Percentiles rank a stretch among this genome's conserved stretches.
Conservation (phyloP, 805 yeast species). For the Teunomyces tritomae region DNA sequence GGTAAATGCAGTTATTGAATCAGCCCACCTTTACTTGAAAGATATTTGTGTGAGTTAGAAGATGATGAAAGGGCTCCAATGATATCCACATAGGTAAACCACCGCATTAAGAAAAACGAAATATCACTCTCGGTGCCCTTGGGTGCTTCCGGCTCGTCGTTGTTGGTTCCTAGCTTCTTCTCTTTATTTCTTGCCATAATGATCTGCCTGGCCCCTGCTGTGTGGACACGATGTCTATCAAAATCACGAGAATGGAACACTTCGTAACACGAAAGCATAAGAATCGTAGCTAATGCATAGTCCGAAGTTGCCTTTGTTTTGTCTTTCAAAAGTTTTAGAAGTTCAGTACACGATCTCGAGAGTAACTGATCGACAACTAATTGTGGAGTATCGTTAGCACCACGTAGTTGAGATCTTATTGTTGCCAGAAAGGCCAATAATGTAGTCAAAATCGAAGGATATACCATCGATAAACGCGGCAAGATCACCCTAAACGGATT, state of each 20-base stretch:
- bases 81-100: constrained; percentile 69
- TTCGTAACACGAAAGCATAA: constrained; percentile 59
- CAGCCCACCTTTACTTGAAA: constrained; percentile 18
- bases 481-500: constrained; percentile 66
- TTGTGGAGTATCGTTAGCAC: constrained; percentile 27
- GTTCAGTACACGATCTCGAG: constrained; percentile 55
- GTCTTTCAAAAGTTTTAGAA: constrained; percentile 50
- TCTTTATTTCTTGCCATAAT: constrained; percentile 44
- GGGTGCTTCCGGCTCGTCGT: constrained; percentile 5
- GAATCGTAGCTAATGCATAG: constrained; percentile 59
- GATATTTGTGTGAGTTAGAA: constrained; percentile 29
- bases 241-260: constrained; percentile 42
- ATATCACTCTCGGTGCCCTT: constrained; percentile 37
- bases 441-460: constrained; percentile 55
- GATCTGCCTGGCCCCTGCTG: constrained; percentile 66
- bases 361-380: constrained; percentile 49
- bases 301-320: constrained; percentile 58
- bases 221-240: constrained; percentile 61
- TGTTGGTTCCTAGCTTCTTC: constrained; percentile 5
- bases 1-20: constrained; percentile 17
- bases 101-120: constrained; percentile 56
- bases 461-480: constrained; percentile 65
- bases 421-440: constrained; percentile 46
- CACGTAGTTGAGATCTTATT: constrained; percentile 24
- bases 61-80: constrained; percentile 63